Evolutionary conservation across 192 early-diverging fungal genomes (phyloP), one percentile per base, ranked within the genome.

Genomic region (Linnemannia hyalina): DNA sequence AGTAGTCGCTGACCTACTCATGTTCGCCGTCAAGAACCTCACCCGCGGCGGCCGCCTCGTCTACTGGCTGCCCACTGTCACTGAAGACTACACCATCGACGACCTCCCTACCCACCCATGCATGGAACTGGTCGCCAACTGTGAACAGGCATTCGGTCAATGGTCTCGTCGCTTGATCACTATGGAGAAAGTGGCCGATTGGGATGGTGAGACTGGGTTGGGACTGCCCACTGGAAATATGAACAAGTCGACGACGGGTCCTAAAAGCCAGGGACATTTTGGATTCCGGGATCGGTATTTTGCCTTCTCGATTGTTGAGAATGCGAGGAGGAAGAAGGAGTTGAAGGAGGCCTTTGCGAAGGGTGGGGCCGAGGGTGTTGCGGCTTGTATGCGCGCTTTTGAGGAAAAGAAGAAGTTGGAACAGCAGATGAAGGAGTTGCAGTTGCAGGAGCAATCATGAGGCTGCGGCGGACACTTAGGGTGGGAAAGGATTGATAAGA

Each of bases 61-160:
- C 1, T 99, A 97, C 88, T 99, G 98, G 98, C 89, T 99, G 32
- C 98, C 98, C 1, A 99, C 97, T 0, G 90, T 99, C 6, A 94
- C 94, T 5, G 96, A 97, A 41, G 96, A 97, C 82, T 96, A 97
- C 77, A 87, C 90, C 8, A 93, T 92, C 42, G 84, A 91, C 44
- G 97, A 99, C 79, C 85, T 99, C 18, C 98, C 98, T 15, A 75
- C 85, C 6, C 98, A 98, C 82, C 96, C 96, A 20, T 91, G 89
- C 36, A 90, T 99, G 85, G 88, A 91, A 35, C 87, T 99, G 13
- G 87, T 98, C 13, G 93, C 97, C 9, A 98, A 99, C 74, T 95
- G 96, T 86, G 97, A 97, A 87, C 98, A 99, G 88, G 94, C 93
- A 68, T 99, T 99, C 91, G 97, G 97, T 7, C 92, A 93, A 57